Evolutionary conservation across 2,329 filamentous ascomycete genomes (phyloP).

Genomic region (Pseudogymnoascus sp.): DNA sequence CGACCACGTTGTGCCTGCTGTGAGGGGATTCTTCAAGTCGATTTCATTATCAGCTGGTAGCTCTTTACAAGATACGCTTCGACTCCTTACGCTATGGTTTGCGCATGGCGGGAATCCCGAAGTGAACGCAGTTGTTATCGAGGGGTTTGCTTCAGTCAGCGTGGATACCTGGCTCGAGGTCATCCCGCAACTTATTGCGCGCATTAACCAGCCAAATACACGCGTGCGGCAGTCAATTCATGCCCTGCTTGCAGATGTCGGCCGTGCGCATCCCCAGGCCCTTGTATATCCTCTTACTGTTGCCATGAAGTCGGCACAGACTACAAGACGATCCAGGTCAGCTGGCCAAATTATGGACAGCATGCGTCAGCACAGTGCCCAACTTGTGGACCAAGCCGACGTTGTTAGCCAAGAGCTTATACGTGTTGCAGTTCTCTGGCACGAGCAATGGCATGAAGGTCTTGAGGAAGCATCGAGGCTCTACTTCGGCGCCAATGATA

Average conservation of each 20-base stretch:
- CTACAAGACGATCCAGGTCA: constrained; percentile 74
- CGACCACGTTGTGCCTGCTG: constrained; percentile 87
- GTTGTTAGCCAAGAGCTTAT: constrained; percentile 95
- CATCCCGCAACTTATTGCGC: constrained; percentile 91
- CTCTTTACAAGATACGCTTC: constrained; percentile 89
- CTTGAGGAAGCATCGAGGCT: constrained; percentile 92
- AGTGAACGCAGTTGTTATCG: constrained; percentile 79
- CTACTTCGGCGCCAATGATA: constrained; percentile 96
- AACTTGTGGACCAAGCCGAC: constrained; percentile 89
- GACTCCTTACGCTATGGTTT: constrained; percentile 93
- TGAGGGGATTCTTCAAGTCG: constrained; percentile 94
- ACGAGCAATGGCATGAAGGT: constrained; percentile 97
- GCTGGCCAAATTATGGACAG: constrained; percentile 94
- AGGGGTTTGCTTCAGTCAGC: constrained; percentile 85
- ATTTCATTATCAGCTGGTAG: constrained; percentile 87
- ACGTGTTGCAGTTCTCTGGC: constrained; percentile 93
- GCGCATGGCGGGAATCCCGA: constrained; percentile 81
- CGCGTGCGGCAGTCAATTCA: constrained; percentile 87
- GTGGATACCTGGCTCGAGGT: constrained; percentile 99
- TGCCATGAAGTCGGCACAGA: constrained; percentile 87
- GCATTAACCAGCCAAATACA: constrained; percentile 92
- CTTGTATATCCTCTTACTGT: constrained; percentile 95
- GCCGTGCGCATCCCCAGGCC: constrained; percentile 88
- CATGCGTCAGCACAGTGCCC: constrained; percentile 90
- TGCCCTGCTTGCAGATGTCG: constrained; percentile 84